These are phyloP conservation scores for Fusarium chaquense DNA, from an alignment of 2,329 filamentous ascomycete genomes.

Conservation along the genomic window DNA sequence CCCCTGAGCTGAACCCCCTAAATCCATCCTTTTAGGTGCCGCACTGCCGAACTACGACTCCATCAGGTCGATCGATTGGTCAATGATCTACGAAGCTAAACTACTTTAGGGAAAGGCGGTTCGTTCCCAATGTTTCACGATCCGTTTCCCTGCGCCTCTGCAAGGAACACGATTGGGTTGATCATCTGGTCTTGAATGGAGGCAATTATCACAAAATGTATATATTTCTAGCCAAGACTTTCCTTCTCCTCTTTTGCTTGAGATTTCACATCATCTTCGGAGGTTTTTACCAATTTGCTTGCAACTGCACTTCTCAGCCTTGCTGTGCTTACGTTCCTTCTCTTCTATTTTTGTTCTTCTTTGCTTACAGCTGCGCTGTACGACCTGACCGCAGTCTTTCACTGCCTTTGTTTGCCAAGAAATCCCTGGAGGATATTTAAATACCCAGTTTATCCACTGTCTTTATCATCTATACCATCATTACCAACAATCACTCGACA, in stretches of 20 bases:
- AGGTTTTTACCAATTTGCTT: neutral
- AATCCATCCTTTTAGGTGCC: slow-evolving; percentile 4
- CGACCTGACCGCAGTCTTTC: slow-evolving; percentile 3
- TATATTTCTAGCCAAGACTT: neutral
- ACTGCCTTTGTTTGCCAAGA: slow-evolving; percentile 1
- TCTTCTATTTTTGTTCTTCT: slow-evolving; percentile 3
- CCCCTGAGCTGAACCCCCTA: neutral
- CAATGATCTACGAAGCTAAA: neutral
- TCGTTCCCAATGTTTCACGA: slow-evolving; percentile 19
- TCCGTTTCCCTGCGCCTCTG: slow-evolving; percentile 19
- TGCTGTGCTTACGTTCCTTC: slow-evolving; percentile 14
- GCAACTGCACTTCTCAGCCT: neutral
- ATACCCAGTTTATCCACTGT: neutral
- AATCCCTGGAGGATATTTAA: slow-evolving; percentile 31
- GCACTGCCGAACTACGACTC: slow-evolving; percentile 1
- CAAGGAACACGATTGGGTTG: slow-evolving; percentile 15
- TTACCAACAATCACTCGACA: neutral
- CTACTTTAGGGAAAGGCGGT: neutral
- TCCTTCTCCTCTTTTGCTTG: neutral
- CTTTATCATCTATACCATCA: neutral
- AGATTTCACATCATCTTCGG: neutral
- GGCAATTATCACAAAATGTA: neutral
- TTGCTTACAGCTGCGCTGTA: slow-evolving; percentile 5
- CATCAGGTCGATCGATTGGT: slow-evolving; percentile 20
- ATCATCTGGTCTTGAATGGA: slow-evolving; percentile 2